phyloP scores from a whole-genome alignment of 345 rosid genomes.

The Limnanthes douglasii region DNA sequence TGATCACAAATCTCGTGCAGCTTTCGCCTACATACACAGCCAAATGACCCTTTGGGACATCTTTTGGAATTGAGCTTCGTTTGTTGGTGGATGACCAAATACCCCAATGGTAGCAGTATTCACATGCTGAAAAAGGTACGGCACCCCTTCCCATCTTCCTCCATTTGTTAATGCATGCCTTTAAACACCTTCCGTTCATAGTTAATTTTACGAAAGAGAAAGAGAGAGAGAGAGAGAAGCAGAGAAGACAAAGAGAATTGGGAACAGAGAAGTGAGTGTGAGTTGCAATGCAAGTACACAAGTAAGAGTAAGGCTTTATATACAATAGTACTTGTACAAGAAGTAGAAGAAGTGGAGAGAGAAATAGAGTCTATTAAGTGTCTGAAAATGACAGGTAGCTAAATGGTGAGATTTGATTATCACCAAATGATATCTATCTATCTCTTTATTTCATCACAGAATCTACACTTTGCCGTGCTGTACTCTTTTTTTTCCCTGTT shows the following conservation, averaged over 20 bases:
- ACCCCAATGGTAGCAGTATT: slow-evolving; percentile 27
- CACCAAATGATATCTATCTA: not conserved
- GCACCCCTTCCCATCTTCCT: slow-evolving; percentile 31
- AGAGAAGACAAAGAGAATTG: slow-evolving; percentile 7
- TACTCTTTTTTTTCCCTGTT: slow-evolving; percentile 11
- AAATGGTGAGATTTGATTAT: slow-evolving; percentile 12
- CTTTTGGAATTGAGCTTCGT: slow-evolving; percentile 40
- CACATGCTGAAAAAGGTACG: slow-evolving; percentile 29
- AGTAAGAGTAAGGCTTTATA: slow-evolving; percentile 16
- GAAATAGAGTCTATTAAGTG: slow-evolving; percentile 22
- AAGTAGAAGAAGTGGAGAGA: slow-evolving; percentile 11
- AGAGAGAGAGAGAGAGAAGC: not conserved
- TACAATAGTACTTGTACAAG: slow-evolving; percentile 16
- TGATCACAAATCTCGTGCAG: slow-evolving; percentile 54
- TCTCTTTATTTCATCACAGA: no score
- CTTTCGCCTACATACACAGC: slow-evolving; percentile 76
- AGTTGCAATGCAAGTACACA: slow-evolving; percentile 11
- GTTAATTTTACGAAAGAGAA: slow-evolving; percentile 1
- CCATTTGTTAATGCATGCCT: slow-evolving; percentile 33
- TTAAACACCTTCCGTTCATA: slow-evolving; percentile 28
- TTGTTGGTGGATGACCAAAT: slow-evolving; percentile 25
- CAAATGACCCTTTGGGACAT: slow-evolving; percentile 79
- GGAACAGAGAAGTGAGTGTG: slow-evolving; percentile 6
- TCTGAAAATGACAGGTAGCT: slow-evolving; percentile 31
- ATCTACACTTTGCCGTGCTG: slow-evolving; percentile 23